Evolutionary conservation across 2,329 filamentous ascomycete species (phyloP), one percentile per base, ranked within the genome.

Genomic region (Colletotrichum chlorophyti): DNA sequence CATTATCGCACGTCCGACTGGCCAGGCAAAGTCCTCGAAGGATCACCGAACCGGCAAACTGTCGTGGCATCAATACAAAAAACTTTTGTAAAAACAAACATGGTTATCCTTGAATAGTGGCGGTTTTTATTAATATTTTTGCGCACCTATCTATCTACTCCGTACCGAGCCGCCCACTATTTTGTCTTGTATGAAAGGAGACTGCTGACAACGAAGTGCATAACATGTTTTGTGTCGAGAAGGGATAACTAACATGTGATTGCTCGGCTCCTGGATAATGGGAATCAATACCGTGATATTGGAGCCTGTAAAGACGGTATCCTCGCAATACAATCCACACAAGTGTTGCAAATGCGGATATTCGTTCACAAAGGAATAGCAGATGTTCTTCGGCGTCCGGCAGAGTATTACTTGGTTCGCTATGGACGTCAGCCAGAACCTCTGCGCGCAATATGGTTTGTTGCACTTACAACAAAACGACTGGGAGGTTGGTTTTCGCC

Each of bases 401-500:
- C 11, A 17, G 27, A 34, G 26, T 12, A 8, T 42, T 41, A 58
- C 23, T 53, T 58, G 35, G 38, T 58, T 23, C n/a, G 53, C 53
- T 58, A n/a, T n/a, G n/a, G n/a, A n/a, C n/a, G n/a, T n/a, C n/a
- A n/a, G n/a, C n/a, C n/a, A n/a, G n/a, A n/a, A n/a, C n/a, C n/a
- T n/a, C n/a, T n/a, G n/a, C n/a, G n/a, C n/a, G n/a, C n/a, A n/a
- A n/a, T n/a, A n/a, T n/a, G n/a, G n/a, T n/a, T n/a, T n/a, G n/a
- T n/a, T n/a, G n/a, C 14, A 46, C 53, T 53, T 21, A 58, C 53
- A 14, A 45, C 32, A 21, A 32, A 58, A 26, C 48, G 32, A 15
- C 32, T 29, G 0, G 76, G 77, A 29, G 76, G 79, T 21, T 74
- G 70, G 63, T 83, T 82, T 69, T 83, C 79, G 17, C 74, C 72